phyloP scores from a whole-genome alignment of 2,329 filamentous ascomycete genomes.

The Clonostachys sp. region DNA sequence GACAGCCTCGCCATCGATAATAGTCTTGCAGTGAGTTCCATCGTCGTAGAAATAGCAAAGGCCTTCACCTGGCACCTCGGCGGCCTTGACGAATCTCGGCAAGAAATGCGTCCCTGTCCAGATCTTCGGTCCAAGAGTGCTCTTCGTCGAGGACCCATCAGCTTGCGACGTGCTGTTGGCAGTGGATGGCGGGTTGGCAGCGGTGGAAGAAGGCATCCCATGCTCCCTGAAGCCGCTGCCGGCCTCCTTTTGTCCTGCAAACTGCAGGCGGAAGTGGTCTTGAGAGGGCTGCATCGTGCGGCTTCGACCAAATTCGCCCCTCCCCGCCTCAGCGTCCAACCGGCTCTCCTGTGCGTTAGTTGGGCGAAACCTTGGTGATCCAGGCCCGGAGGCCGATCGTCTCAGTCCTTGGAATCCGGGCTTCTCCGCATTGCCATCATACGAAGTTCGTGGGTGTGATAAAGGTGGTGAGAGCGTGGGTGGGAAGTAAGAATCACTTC shows the following conservation, averaged over 20 bases:
- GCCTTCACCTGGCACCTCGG: constrained; percentile 72
- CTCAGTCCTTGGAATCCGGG: constrained; percentile 6
- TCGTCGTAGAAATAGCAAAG: constrained; percentile 85
- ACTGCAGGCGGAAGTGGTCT: constrained; percentile 27
- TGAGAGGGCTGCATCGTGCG: constrained; percentile 21
- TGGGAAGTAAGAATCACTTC: constrained; percentile 43
- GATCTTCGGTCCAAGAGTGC: constrained; percentile 62
- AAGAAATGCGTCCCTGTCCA: constrained; percentile 66
- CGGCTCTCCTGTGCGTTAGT: constrained; percentile 21
- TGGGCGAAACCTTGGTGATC: constrained; percentile 32
- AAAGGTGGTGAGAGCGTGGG: constrained; percentile 24
- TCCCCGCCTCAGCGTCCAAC: constrained; percentile 26
- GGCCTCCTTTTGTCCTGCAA: constrained; percentile 26
- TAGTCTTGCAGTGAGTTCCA: constrained; percentile 73
- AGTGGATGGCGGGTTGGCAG: constrained; percentile 17
- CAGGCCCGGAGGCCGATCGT: constrained; percentile 33
- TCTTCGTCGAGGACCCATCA: constrained; percentile 46
- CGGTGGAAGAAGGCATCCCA: constrained; percentile 10
- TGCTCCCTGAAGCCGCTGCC: constrained; percentile 17
- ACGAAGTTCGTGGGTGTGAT: constrained; percentile 38
- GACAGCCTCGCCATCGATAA: constrained; percentile 80
- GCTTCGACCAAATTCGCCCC: constrained; percentile 41
- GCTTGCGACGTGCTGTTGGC: constrained; percentile 15
- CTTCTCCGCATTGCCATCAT: constrained; percentile 27
- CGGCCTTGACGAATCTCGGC: constrained; percentile 59